Conservation (phyloP, 805 yeast species). For the Nematodospora valgi region DNA sequence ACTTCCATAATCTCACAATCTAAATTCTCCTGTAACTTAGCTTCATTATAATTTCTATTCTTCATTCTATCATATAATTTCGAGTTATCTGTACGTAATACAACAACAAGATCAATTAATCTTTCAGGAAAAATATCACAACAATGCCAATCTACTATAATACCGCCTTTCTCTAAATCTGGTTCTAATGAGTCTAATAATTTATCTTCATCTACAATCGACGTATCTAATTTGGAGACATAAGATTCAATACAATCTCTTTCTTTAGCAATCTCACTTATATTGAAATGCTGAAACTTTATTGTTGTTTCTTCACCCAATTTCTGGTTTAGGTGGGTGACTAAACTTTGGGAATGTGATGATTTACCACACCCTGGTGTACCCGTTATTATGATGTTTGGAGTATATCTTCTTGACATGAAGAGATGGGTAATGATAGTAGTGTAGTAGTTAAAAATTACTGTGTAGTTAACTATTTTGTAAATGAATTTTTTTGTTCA, state of each 20-base stretch:
- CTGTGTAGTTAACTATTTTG: neutral
- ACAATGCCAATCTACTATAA: slow-evolving; percentile 95
- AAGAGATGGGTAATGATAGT: slow-evolving; percentile 3
- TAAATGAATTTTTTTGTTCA: neutral
- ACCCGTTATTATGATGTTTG: slow-evolving; percentile 90
- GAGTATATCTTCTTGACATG: slow-evolving; percentile 37
- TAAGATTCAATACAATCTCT: slow-evolving; percentile 75
- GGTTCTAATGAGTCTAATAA: slow-evolving; percentile 78
- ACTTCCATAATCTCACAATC: slow-evolving; percentile 98
- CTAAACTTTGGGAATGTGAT: slow-evolving; percentile 64
- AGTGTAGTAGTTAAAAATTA: slow-evolving; percentile 1
- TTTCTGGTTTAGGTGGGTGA: slow-evolving; percentile 41
- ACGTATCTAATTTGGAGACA: slow-evolving; percentile 81
- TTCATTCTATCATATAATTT: slow-evolving; percentile 70
- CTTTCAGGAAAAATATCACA: slow-evolving; percentile 94
- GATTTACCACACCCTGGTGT: slow-evolving; percentile 94
- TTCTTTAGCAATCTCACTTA: slow-evolving; percentile 80
- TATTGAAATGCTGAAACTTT: slow-evolving; percentile 52
- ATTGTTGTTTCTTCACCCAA: slow-evolving; percentile 2
- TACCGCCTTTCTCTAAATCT: slow-evolving; percentile 78
- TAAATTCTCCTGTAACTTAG: slow-evolving; percentile 83
- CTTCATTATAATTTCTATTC: slow-evolving; percentile 73
- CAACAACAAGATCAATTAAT: slow-evolving; percentile 88
- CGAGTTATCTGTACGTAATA: slow-evolving; percentile 73
- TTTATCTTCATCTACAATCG: slow-evolving; percentile 90